Evolutionary conservation across 768 basidiomycete species (phyloP).

Genomic region (Panellus pusillus): DNA sequence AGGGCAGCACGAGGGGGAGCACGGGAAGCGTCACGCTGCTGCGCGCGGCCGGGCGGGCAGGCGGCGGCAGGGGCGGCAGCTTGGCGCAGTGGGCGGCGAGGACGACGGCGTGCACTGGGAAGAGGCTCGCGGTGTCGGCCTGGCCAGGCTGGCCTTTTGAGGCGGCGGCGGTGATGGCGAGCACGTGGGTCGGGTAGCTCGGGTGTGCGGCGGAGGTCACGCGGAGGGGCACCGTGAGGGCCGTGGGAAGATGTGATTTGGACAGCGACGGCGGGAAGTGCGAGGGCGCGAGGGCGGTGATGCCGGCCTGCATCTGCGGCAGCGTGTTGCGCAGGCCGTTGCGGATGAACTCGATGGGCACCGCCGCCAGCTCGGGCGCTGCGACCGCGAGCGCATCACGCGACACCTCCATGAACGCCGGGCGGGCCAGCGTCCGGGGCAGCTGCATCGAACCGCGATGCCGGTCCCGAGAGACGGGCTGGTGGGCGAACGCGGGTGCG

Average conservation of each 20-base stretch:
- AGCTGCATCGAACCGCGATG: slow-evolving; percentile 29
- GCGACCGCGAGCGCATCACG: slow-evolving; percentile 47
- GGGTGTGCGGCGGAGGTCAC: slow-evolving; percentile 13
- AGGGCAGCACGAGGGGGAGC: slow-evolving; percentile 43
- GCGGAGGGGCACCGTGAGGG: slow-evolving; percentile 29
- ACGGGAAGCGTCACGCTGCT: slow-evolving; percentile 32
- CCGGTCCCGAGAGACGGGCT: no score
- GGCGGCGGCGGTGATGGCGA: slow-evolving; percentile 42
- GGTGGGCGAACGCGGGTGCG: no score
- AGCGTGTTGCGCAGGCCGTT: slow-evolving; percentile 37
- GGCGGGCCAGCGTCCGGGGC: slow-evolving; percentile 54
- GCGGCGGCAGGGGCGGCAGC: slow-evolving; percentile 54
- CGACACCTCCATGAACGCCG: slow-evolving; percentile 47
- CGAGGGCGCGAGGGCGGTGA: slow-evolving; percentile 32
- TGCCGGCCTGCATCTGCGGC: slow-evolving; percentile 23
- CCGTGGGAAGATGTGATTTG: slow-evolving; percentile 28
- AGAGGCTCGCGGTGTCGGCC: slow-evolving; percentile 39
- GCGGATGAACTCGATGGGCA: slow-evolving; percentile 54
- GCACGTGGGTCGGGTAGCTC: slow-evolving; percentile 42
- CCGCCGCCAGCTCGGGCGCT: slow-evolving; percentile 48
- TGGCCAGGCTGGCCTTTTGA: slow-evolving; percentile 16
- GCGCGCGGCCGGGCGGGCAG: slow-evolving; percentile 24
- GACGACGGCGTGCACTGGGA: slow-evolving; percentile 69
- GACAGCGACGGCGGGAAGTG: slow-evolving; percentile 31
- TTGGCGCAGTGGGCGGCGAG: slow-evolving; percentile 69